These are phyloP conservation scores for Xanthoconium separans DNA, from an alignment of 1,284 basidiomycete species.

Conservation along the genomic window DNA sequence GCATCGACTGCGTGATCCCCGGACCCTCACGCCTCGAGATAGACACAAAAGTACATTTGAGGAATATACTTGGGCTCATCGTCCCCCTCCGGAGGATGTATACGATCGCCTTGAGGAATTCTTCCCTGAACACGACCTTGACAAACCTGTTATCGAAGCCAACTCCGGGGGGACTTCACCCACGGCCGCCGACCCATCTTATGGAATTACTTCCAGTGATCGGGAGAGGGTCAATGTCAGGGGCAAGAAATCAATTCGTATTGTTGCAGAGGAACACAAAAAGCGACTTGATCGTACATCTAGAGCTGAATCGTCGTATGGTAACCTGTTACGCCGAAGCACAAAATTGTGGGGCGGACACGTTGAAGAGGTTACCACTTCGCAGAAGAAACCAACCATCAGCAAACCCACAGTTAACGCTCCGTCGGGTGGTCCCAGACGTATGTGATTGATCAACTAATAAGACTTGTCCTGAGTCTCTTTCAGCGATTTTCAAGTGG, in stretches of 20 bases:
- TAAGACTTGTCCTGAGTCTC: slow-evolving; percentile 18
- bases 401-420: slow-evolving; percentile 52
- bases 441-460: slow-evolving; percentile 42
- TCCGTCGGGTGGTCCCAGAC: slow-evolving; percentile 56
- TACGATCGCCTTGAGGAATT: slow-evolving; percentile 93
- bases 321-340: slow-evolving; percentile 68
- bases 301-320: slow-evolving; percentile 46
- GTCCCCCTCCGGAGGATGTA: slow-evolving; percentile 92
- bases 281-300: slow-evolving; percentile 64
- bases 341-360: slow-evolving; percentile 97
- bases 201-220: slow-evolving; percentile 36
- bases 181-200: slow-evolving; percentile 59
- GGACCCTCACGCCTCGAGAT: slow-evolving; percentile 28
- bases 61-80: slow-evolving; percentile 76
- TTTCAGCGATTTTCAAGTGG: slow-evolving; percentile 92
- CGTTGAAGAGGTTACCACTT: slow-evolving; percentile 87
- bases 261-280: slow-evolving; percentile 85
- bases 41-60: slow-evolving; percentile 57
- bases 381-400: slow-evolving; percentile 49
- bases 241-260: slow-evolving; percentile 86
- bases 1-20: slow-evolving; percentile 18
- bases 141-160: slow-evolving; percentile 92
- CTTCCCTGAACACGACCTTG: slow-evolving; percentile 96
- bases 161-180: slow-evolving; percentile 77
- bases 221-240: slow-evolving; percentile 45